phyloP scores from a whole-genome alignment of 352 stramenopile species.

The Phytopythium boreale region DNA sequence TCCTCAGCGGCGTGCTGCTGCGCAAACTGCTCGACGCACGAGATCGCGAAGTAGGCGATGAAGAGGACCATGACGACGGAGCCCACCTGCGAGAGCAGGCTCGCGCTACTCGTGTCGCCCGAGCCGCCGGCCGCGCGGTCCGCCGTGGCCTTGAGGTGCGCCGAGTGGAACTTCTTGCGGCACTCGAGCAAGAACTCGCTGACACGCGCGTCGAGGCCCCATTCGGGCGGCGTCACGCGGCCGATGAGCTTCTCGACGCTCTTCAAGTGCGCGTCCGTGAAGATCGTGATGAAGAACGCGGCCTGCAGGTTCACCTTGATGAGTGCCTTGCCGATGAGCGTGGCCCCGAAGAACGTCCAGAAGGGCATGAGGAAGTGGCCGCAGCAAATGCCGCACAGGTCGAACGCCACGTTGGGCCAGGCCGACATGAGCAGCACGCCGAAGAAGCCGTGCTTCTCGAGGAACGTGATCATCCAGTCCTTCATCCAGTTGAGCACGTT shows the following conservation, averaged over 20 bases:
- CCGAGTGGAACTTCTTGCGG: slow-evolving; percentile 85
- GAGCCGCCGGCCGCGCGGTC: slow-evolving; percentile 40
- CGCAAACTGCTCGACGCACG: slow-evolving; percentile 89
- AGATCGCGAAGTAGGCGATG: slow-evolving; percentile 89
- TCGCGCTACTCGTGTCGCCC: slow-evolving; percentile 40
- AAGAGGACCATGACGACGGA: slow-evolving; percentile 85
- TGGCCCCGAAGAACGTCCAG: slow-evolving; percentile 94
- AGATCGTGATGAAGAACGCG: slow-evolving; percentile 91
- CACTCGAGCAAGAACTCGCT: slow-evolving; percentile 86
- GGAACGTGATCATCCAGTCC: slow-evolving; percentile 91
- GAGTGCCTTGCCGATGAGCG: slow-evolving; percentile 91
- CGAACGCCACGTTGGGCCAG: slow-evolving; percentile 94
- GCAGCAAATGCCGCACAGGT: slow-evolving; percentile 94
- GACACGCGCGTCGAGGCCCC: slow-evolving; percentile 74
- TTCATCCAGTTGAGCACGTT: slow-evolving; percentile 91
- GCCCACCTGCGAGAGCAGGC: slow-evolving; percentile 76
- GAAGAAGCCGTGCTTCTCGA: slow-evolving; percentile 91
- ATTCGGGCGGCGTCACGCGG: slow-evolving; percentile 61
- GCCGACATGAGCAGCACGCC: slow-evolving; percentile 92
- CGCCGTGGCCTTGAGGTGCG: slow-evolving; percentile 47
- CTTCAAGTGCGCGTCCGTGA: slow-evolving; percentile 82
- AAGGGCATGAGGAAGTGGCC: slow-evolving; percentile 94
- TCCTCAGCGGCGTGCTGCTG: slow-evolving; percentile 87
- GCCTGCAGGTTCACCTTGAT: slow-evolving; percentile 92
- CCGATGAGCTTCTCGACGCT: slow-evolving; percentile 85